Percentiles rank a stretch among this genome's conserved stretches.
Evolutionary conservation across 2,329 filamentous ascomycete species (phyloP).

Genomic region (Zymoseptoria passerinii): DNA sequence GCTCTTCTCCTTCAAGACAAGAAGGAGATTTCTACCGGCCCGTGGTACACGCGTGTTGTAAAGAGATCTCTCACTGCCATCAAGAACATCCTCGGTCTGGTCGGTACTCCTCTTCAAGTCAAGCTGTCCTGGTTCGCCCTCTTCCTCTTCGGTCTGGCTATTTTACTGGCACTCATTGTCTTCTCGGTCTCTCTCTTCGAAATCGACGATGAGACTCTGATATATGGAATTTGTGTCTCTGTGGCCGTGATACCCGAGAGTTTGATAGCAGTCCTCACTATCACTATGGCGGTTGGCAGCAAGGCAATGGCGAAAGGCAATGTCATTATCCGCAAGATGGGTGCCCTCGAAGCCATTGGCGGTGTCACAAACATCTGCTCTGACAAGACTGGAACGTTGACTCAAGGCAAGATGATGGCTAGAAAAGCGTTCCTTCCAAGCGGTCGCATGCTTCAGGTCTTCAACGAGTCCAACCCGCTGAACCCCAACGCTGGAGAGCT

Average conservation of each 20-base stretch:
- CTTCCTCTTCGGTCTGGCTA: conserved; percentile 64
- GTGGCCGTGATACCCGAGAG: conserved; percentile 43
- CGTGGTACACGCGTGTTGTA: conserved; percentile 10
- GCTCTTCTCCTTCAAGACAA: conserved; percentile 36
- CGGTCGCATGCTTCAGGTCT: conserved; percentile 50
- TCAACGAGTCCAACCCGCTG: conserved; percentile 47
- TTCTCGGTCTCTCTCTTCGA: conserved; percentile 50
- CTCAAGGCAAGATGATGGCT: conserved; percentile 52
- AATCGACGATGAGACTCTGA: conserved; percentile 37
- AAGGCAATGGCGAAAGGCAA: conserved; percentile 56
- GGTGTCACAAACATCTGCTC: conserved; percentile 60
- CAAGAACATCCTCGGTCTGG: conserved; percentile 33
- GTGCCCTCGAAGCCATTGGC: conserved; percentile 56
- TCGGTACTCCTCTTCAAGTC: conserved; percentile 71
- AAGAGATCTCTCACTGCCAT: conserved; percentile 48
- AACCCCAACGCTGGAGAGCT: conserved; percentile 39
- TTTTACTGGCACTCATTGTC: conserved; percentile 60
- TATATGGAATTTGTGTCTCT: conserved; percentile 42
- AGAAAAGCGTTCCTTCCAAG: conserved; percentile 52
- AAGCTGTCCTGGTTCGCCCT: conserved; percentile 80
- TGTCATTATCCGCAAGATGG: conserved; percentile 57
- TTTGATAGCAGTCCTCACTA: conserved; percentile 58
- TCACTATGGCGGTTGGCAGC: conserved; percentile 56
- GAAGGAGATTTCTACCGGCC: conserved; percentile 10
- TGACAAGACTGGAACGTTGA: conserved; percentile 58